Evolutionary conservation across 768 basidiomycete species (phyloP), one percentile per base, ranked within the genome.

Genomic region (Boletus vinaceobasis): DNA sequence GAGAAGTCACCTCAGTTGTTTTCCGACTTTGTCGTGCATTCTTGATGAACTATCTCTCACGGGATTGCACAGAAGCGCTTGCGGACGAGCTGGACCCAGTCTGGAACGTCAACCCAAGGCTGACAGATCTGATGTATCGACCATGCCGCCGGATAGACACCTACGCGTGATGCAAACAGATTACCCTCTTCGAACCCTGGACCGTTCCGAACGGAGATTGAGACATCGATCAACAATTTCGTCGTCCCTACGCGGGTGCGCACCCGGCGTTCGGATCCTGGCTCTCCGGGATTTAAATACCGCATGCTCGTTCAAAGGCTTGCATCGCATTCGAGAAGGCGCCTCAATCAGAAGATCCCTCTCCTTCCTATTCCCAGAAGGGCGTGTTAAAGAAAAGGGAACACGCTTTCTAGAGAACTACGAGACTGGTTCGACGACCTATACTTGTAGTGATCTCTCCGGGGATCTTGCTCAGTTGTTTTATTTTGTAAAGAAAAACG

Each of bases 101-200:
- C 2, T 70, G 59, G 67, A 61, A 58, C 43, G 56, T 65, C 55
- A 65, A 60, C 71, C 66, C 9, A 21, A 21, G 15, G 33, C 6
- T 15, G 32, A n/a, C n/a, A n/a, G 32, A 48, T 13, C 10, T 36
- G 21, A 6, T 8, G 17, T n/a, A 48, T 10, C 17, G 14, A 5
- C 17, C 6, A 39, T n/a, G 17, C 5, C 11, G 17, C n/a, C 17
- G 2, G 19, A 40, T 39, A 39, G 38, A 39, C 38, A 39, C 17
- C 36, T 3, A n/a, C 13, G 13, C 35, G 35, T 11, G 8, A 19
- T 21, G 48, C 14, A 39, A 48, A 37, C 13, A 55, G 55, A 33
- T 48, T 19, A 51, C 47, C 26, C 32, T 56, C 29, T 27, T 60
- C 36, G 43, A 54, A 9, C 49, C 49, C 49, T 7, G 52, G 61